Base-by-base conservation (phyloP, 2,329 filamentous ascomycete species). In the Verticillium longisporum region DNA sequence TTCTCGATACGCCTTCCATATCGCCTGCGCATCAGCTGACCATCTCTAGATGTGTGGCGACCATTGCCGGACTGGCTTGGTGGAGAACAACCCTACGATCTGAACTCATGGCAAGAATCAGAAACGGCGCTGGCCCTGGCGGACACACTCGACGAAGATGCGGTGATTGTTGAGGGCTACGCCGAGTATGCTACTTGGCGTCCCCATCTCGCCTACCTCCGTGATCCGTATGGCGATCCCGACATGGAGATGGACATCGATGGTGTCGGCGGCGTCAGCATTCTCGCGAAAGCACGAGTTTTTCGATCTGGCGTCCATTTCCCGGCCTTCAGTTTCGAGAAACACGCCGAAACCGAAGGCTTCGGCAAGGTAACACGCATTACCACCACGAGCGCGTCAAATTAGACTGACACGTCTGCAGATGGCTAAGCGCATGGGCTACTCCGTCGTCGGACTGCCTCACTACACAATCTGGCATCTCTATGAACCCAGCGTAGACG, bases 161-260 rank as follows among this genome's bases (percentile, higher is more conserved):
- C 95, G 4, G 95, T 99, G 45, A 99, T 99, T 75, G 95, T 99
- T 4, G 95, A 99, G 76, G 95, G 95, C 18, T 99, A 99, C 72
- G 95, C 95, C 62, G 95, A 99, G 78, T 99, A 99, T 73, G 95
- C 95, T 21, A 99, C 95, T 1, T 99, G 95, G 95, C 84, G 95
- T 66, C 95, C 95, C 53, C 95, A 99, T 82, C 82, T 99, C 70
- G 95, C 95, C 53, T 99, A 99, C 73, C 85, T 99, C 7, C 89
- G 95, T 62, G 95, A 99, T 72, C 95, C 95, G 1, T 98, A 96
- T 70, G 95, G 95, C 45, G 95, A 99, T 71, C 94, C 94, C 21
- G 95, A 99, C 72, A 97, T 98, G 89, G 95, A 99, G 73, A 98
- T 99, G 95, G 95, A 99, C 70, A 94, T 99, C 68, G 95, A 99